Evolutionary conservation across 2,329 filamentous ascomycete genomes (phyloP).

Genomic region (Domatiomyces globalis): DNA sequence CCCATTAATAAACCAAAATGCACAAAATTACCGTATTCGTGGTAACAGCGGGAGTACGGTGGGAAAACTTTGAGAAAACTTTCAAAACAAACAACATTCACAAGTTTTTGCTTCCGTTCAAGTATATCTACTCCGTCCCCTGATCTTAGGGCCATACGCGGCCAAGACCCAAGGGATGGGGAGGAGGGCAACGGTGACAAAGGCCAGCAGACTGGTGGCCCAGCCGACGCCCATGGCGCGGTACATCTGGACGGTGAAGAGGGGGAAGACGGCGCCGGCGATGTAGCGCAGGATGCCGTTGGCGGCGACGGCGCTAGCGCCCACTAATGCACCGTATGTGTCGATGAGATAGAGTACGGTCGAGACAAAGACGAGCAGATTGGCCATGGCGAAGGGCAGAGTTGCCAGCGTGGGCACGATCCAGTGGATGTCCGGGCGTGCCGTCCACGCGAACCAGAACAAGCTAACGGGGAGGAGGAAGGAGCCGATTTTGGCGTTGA

Average conservation of each 20-base stretch:
- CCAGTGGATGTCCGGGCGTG: slow-evolving; percentile 28
- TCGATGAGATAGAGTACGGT: slow-evolving; percentile 25
- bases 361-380: slow-evolving; percentile 30
- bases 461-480: slow-evolving; percentile 33
- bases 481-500: slow-evolving; percentile 36
- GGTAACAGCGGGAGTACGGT: too few species aligned
- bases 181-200: slow-evolving; percentile 22
- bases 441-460: slow-evolving; percentile 38
- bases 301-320: slow-evolving; percentile 22
- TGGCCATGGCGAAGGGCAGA: slow-evolving; percentile 19
- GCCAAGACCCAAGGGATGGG: slow-evolving; percentile 33
- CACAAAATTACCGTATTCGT: too few species aligned
- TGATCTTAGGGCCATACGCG: slow-evolving; percentile 26
- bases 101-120: too few species aligned
- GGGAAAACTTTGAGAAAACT: too few species aligned
- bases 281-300: slow-evolving; percentile 23
- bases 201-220: slow-evolving; percentile 24
- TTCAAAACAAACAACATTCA: too few species aligned
- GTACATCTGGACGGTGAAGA: slow-evolving; percentile 25
- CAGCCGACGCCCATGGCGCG: slow-evolving; percentile 22
- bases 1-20: too few species aligned
- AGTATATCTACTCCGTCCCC: slow-evolving; percentile 29
- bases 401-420: slow-evolving; percentile 20
- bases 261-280: slow-evolving; percentile 24
- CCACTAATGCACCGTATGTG: slow-evolving; percentile 19